Base-by-base conservation (phyloP, 805 yeast species). In the Wickerhamiella cacticola region DNA sequence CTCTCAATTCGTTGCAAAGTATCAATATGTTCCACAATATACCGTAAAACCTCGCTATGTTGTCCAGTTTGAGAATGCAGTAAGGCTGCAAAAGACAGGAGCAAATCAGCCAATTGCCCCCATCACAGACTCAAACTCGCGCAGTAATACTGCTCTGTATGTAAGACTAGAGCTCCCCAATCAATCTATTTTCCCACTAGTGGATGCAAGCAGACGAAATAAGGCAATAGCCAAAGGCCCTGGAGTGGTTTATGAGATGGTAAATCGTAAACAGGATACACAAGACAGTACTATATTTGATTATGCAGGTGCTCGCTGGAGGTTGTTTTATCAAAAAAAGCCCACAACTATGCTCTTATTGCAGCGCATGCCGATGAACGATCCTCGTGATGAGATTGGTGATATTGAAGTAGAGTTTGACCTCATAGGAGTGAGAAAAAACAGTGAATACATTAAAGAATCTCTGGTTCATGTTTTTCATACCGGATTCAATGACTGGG, bases 401-500 rank as follows among this genome's bases (percentile, higher is more conserved):
- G 28, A n/a, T 9, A 33, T 43, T 23, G 46, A 24, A 24, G 33
- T 43, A 2, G 39, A 43, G 18, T 43, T 43, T 15, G 46, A 43
- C 13, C 29, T 43, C 7, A 6, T 43, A 7, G 39, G 46, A 1
- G 24, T 28, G 3, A 15, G 23, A 13, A 34, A 43, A 4, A 35
- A 24, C 33, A 10, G 24, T 4, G 26, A 31, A 4, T 22, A 22
- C 23, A 13, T 26, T 4, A 25, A 24, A 16, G 40, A 43, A 9
- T 43, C 33, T n/a, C 16, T 43, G 21, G 31, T 12, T 2, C 46
- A 43, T 34, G 25, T 18, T 3, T 43, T 43, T n/a, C 13, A 23
- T 6, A 16, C 25, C 9, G 46, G 46, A 18, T 43, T 43, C 24
- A 43, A 43, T 15, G 46, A 43, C 16, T 43, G 46, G 46, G 46